These are phyloP conservation scores for Malania oleifera DNA, from an alignment of 164 flowering plant genomes.

Conservation along the genomic window DNA sequence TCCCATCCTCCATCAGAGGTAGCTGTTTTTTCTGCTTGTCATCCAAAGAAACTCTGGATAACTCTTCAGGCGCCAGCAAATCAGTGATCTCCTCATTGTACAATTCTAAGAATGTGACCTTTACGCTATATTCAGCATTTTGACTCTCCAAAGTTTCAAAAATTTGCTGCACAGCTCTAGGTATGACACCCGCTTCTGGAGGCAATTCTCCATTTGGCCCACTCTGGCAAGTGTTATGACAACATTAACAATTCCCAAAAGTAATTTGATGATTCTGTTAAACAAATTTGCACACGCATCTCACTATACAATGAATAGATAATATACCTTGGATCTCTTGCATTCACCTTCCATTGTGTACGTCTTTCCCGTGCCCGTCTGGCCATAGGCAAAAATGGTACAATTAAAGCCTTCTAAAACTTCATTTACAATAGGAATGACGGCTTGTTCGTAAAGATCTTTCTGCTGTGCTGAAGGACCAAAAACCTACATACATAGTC, in stretches of 20 bases:
- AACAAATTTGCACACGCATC: neutral
- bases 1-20: conserved; percentile 96
- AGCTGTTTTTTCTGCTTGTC: conserved; percentile 84
- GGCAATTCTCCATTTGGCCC: conserved; percentile 86
- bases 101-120: conserved; percentile 90
- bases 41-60: conserved; percentile 55
- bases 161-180: conserved; percentile 89
- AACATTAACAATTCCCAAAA: neutral
- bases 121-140: conserved; percentile 95
- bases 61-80: conserved; percentile 84
- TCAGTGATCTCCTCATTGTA: conserved; percentile 98
- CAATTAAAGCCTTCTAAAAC: conserved; percentile 96
- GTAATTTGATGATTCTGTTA: neutral
- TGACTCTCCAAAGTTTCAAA: conserved; percentile 93
- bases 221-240: conserved; percentile 35
- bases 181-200: conserved; percentile 89
- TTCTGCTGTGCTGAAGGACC: conserved; percentile 86
- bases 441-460: conserved; percentile 91
- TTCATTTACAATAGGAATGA: conserved; percentile 87
- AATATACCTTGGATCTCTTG: conserved; percentile 72
- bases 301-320: neutral
- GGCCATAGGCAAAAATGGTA: conserved; percentile 98
- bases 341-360: conserved; percentile 98
- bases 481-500: conserved; percentile 64
- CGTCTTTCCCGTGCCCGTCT: conserved; percentile 97